These are phyloP conservation scores for Plenodomus tracheiphilus DNA, from an alignment of 2,329 filamentous ascomycete genomes.

Conservation along the genomic window DNA sequence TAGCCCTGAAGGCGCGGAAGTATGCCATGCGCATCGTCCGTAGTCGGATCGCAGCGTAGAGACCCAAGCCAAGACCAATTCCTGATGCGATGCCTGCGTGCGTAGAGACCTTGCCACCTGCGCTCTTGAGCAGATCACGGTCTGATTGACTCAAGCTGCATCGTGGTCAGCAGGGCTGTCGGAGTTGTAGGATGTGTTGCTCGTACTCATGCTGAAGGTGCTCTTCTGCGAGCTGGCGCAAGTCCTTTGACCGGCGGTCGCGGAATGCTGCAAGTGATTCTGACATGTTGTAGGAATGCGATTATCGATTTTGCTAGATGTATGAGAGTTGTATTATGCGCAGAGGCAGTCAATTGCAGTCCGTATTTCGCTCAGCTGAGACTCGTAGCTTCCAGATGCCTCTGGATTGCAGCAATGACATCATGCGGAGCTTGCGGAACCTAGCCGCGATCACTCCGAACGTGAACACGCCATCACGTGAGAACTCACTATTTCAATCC, in stretches of 20 bases:
- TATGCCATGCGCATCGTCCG: slow-evolving; percentile 60
- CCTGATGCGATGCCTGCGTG: slow-evolving; percentile 63
- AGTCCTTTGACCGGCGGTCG: slow-evolving; percentile 29
- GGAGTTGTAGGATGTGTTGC: background rate
- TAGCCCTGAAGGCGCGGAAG: slow-evolving; percentile 64
- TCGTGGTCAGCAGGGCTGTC: slow-evolving; percentile 4
- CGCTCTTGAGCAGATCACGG: slow-evolving; percentile 60
- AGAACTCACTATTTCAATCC: no score
- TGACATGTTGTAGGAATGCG: slow-evolving; percentile 20
- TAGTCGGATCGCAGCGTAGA: slow-evolving; percentile 58
- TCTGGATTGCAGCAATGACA: slow-evolving; percentile 14
- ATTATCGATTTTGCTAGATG: background rate
- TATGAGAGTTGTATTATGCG: background rate
- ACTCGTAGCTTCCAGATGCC: slow-evolving; percentile 5
- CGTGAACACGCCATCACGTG: slow-evolving; percentile 5
- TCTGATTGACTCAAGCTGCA: slow-evolving; percentile 57
- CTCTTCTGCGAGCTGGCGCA: slow-evolving; percentile 36
- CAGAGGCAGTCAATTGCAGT: background rate
- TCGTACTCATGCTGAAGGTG: slow-evolving; percentile 41
- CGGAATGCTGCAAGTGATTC: slow-evolving; percentile 39
- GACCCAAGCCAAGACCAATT: slow-evolving; percentile 62
- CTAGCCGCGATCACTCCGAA: slow-evolving; percentile 2
- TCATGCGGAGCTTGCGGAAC: slow-evolving; percentile 14
- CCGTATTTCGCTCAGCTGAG: background rate
- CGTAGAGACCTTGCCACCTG: slow-evolving; percentile 58